A percentile compares a stretch with the other conserved stretches of the same genome.
Conservation (phyloP, 371 early-diverging fungal species). For the Mucor ambiguus region DNA sequence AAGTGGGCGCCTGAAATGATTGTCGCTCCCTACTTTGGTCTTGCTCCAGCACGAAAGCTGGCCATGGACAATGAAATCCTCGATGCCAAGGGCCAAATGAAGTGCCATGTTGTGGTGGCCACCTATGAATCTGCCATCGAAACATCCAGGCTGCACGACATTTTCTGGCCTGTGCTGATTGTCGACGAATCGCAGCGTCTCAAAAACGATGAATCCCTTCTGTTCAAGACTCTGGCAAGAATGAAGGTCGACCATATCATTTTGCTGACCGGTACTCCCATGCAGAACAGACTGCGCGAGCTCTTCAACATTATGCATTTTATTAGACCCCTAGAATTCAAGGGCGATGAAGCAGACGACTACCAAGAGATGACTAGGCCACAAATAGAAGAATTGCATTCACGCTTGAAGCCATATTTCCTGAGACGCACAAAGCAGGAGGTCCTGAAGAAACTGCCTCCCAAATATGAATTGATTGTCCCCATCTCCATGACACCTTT, state of each 20-base stretch:
- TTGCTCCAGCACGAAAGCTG: slow-evolving; percentile 46
- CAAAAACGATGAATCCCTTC: slow-evolving; percentile 74
- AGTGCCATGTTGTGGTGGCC: slow-evolving; percentile 81
- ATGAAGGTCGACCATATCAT: slow-evolving; percentile 62
- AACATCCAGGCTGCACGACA: neutral
- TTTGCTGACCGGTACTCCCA: slow-evolving; percentile 79
- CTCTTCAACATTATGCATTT: slow-evolving; percentile 80
- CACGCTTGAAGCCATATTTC: slow-evolving; percentile 79
- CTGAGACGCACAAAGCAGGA: slow-evolving; percentile 90
- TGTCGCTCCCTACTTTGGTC: slow-evolving; percentile 61
- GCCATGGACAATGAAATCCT: slow-evolving; percentile 70
- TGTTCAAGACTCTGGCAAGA: slow-evolving; percentile 63
- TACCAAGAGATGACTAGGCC: slow-evolving; percentile 54
- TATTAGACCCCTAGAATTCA: slow-evolving; percentile 59
- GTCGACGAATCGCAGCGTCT: slow-evolving; percentile 91
- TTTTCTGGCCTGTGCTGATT: slow-evolving; percentile 68
- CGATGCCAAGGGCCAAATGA: slow-evolving; percentile 37
- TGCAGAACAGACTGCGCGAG: slow-evolving; percentile 80
- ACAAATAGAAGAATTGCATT: slow-evolving; percentile 41
- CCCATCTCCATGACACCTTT: slow-evolving; percentile 78
- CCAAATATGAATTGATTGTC: slow-evolving; percentile 86
- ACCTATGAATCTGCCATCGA: slow-evolving; percentile 67
- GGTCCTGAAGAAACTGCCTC: slow-evolving; percentile 84
- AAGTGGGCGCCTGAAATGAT: slow-evolving; percentile 77
- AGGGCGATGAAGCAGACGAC: slow-evolving; percentile 54